Percentiles rank a stretch among this genome's conserved stretches.
Evolutionary conservation across 805 yeast species (phyloP).

Genomic region (Hanseniaspora singularis): DNA sequence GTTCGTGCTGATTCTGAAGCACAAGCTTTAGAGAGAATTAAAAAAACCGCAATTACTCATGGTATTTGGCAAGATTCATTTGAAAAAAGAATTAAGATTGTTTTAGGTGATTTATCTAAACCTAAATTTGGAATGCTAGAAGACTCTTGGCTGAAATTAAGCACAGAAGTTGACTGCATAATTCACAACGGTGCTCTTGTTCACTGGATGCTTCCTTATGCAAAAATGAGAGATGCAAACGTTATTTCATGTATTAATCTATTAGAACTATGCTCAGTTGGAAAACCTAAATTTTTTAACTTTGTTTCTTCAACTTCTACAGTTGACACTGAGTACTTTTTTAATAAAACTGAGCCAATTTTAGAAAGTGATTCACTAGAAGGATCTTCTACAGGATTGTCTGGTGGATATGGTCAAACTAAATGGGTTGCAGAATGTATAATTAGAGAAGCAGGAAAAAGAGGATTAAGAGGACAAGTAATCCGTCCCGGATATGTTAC

Average conservation of each 20-base stretch:
- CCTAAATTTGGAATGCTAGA: conserved; percentile 58
- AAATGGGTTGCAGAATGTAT: conserved; percentile 95
- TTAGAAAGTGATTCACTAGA: conserved; percentile 70
- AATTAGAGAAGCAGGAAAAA: conserved; percentile 73
- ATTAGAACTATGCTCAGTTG: conserved; percentile 54
- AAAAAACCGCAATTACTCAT: conserved; percentile 63
- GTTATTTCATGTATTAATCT: conserved; percentile 81
- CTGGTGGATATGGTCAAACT: conserved; percentile 92
- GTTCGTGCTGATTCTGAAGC: conserved; percentile 68
- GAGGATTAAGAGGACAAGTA: conserved; percentile 79
- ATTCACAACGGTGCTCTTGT: conserved; percentile 96
- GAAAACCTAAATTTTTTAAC: conserved; percentile 68
- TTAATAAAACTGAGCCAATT: conserved; percentile 63
- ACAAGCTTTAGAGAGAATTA: conserved; percentile 66
- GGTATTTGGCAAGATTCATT: conserved; percentile 53
- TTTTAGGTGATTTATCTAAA: conserved; percentile 69
- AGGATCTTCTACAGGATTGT: conserved; percentile 73
- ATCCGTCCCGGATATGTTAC: conserved; percentile 94
- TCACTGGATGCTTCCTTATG: conserved; percentile 96
- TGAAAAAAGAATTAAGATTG: conserved; percentile 48
- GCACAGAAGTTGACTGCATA: conserved; percentile 58
- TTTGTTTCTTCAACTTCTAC: conserved; percentile 96
- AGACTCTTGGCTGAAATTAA: conserved; percentile 45
- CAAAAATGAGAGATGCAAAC: conserved; percentile 81
- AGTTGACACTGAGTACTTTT: conserved; percentile 71